These are phyloP conservation scores for Ceratocystis smalleyi DNA, from an alignment of 2,329 filamentous ascomycete species.

Conservation along the genomic window DNA sequence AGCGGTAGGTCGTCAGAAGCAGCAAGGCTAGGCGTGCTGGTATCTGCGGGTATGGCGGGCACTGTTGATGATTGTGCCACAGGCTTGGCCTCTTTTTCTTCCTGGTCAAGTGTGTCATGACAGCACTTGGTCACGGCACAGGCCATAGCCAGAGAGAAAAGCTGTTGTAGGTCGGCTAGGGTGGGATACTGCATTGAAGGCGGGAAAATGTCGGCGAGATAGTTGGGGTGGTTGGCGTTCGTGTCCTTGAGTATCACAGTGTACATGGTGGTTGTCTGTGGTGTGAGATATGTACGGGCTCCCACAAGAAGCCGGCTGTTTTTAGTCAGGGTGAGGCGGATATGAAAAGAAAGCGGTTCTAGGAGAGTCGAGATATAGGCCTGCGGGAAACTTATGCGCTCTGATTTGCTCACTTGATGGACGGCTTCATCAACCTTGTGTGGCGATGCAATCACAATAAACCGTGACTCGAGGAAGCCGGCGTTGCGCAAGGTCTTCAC, in stretches of 20 bases:
- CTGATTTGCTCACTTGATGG: slow-evolving; percentile 25
- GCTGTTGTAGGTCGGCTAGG: slow-evolving; percentile 30
- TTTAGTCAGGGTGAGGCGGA: slow-evolving; percentile 33
- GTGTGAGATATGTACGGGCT: slow-evolving; percentile 30
- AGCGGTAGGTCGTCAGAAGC: background rate
- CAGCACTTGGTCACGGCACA: slow-evolving; percentile 28
- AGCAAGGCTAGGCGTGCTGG: background rate
- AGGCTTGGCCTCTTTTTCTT: slow-evolving; percentile 1
- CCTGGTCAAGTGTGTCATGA: slow-evolving; percentile 20
- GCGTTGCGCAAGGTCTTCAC: slow-evolving; percentile 31
- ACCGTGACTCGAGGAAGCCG: slow-evolving; percentile 30
- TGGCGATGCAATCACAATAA: slow-evolving; percentile 29
- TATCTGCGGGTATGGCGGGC: background rate
- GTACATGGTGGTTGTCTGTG: slow-evolving; percentile 32
- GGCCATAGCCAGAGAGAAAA: slow-evolving; percentile 30
- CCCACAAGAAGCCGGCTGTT: slow-evolving; percentile 29
- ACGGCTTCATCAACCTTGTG: slow-evolving; percentile 21
- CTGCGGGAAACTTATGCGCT: slow-evolving; percentile 29
- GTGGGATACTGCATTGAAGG: slow-evolving; percentile 33
- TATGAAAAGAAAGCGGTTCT: slow-evolving; percentile 22
- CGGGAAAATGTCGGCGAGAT: slow-evolving; percentile 28
- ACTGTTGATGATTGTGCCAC: background rate
- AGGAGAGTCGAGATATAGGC: slow-evolving; percentile 21
- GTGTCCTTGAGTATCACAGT: slow-evolving; percentile 22
- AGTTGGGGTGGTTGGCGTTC: slow-evolving; percentile 18